Evolutionary conservation across 2,329 filamentous ascomycete genomes (phyloP).

Genomic region (Hypoxylon sp.): DNA sequence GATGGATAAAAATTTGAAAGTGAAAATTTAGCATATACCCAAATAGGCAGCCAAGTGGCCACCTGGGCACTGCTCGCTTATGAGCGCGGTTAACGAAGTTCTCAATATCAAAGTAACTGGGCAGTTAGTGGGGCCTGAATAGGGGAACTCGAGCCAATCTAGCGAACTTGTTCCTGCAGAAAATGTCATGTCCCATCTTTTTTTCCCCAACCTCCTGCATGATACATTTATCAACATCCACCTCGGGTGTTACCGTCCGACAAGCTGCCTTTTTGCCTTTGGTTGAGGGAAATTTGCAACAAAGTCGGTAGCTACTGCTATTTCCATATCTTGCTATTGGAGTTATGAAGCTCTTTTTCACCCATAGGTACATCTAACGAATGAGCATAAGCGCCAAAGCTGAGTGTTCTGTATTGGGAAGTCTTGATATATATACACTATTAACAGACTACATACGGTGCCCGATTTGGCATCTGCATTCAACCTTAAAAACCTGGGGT

Average conservation of each 20-base stretch:
- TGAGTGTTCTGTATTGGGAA: conserved; percentile 12
- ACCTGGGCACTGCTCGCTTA: neutral
- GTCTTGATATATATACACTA: too few relatives aligned
- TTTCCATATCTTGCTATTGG: neutral
- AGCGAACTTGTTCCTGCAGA: conserved; percentile 39
- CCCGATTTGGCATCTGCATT: conserved; percentile 40
- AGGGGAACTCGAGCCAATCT: conserved; percentile 14
- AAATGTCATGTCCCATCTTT: conserved; percentile 28
- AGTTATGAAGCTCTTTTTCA: neutral
- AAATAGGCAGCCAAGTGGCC: neutral
- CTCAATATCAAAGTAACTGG: conserved; percentile 2
- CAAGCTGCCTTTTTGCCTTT: neutral
- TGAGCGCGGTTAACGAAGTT: conserved; percentile 22
- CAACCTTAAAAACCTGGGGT: conserved; percentile 37
- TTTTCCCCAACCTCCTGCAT: conserved; percentile 44
- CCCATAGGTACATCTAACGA: neutral
- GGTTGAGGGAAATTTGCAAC: neutral
- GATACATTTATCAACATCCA: conserved; percentile 41
- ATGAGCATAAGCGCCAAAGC: neutral
- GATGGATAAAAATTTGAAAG: neutral
- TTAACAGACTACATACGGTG: conserved; percentile 19
- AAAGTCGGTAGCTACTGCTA: neutral
- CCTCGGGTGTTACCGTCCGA: conserved; percentile 31
- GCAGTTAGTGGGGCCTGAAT: conserved; percentile 17
- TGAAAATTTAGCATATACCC: conserved; percentile 6